Base-by-base conservation (phyloP, 2,329 filamentous ascomycete genomes). In the Sarocladium strictum region DNA sequence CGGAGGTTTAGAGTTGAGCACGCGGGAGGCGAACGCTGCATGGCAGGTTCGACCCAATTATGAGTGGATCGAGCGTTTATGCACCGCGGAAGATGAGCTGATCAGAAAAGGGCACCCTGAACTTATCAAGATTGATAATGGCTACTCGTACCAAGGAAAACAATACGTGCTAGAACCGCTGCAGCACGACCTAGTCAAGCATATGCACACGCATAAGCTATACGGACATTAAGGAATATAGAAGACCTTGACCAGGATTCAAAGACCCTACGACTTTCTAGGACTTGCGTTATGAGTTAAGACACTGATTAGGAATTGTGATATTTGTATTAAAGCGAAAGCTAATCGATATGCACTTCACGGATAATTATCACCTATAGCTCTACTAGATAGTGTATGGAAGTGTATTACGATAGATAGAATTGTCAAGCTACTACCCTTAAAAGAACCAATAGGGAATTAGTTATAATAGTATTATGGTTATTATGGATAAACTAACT, bases 321-420 rank as follows among this genome's bases (percentile, higher is more conserved):
- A 38, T 38, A 38, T 38, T n/a, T 38, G 35, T 17, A 38, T 38
- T n/a, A 11, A n/a, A 38, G 49, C 27, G 45, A 56, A 56, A 54
- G 55, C 37, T 38, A 54, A 40, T 17, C 53, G 40, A 52, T 55
- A 58, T 55, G 55, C 57, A 49, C 47, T 53, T 27, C 53, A 52
- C 53, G 50, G 47, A 56, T 26, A 56, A 58, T 27, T 54, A 45
- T 27, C 54, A 54, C 53, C 54, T 55, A 26, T 58, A 47, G 17
- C 21, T 24, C 29, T 54, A 51, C 24, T 32, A 35, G 53, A 17
- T 41, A 41, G 24, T 55, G 27, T 55, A 59, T 57, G 55, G 35
- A 17, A 54, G 43, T 52, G 35, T 41, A 40, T 47, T 4, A 24
- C 19, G 4, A 47, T 47, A 24, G 41, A 47, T 21, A 23, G 21